phyloP scores from a whole-genome alignment of 345 rosid genomes.

The Anacardium occidentale region DNA sequence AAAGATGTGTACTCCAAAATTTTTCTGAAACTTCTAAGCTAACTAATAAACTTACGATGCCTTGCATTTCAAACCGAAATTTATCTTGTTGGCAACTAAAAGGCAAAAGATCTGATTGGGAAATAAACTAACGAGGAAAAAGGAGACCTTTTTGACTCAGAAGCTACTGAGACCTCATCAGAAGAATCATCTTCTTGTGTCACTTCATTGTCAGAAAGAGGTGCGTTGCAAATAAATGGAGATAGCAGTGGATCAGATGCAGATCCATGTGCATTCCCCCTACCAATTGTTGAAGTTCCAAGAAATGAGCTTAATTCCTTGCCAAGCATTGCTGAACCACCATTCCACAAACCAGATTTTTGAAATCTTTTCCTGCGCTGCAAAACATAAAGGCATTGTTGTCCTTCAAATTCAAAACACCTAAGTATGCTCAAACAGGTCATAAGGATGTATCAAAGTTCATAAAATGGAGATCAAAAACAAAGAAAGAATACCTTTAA shows the following conservation, averaged over 20 bases:
- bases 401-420: constrained; percentile 15
- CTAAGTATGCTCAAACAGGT: neutral
- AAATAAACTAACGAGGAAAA: neutral
- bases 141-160: constrained; percentile 39
- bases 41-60: neutral
- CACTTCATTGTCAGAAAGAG: constrained; percentile 26
- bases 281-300: constrained; percentile 33
- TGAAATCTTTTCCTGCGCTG: constrained; percentile 52
- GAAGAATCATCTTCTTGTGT: constrained; percentile 31
- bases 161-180: constrained; percentile 11
- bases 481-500: constrained; percentile 40
- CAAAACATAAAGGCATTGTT: constrained; percentile 16
- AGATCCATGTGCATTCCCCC: constrained; percentile 28
- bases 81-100: neutral
- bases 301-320: constrained; percentile 47
- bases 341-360: constrained; percentile 34
- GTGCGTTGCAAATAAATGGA: constrained; percentile 37
- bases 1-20: neutral
- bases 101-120: neutral
- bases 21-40: neutral
- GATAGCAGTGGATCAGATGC: constrained; percentile 45
- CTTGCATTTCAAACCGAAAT: neutral
- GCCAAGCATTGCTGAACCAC: constrained; percentile 40
- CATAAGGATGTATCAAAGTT: neutral
- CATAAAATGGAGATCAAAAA: constrained; percentile 7